Conservation (phyloP, 2,329 filamentous ascomycete genomes). For the Grosmannia penicillata region DNA sequence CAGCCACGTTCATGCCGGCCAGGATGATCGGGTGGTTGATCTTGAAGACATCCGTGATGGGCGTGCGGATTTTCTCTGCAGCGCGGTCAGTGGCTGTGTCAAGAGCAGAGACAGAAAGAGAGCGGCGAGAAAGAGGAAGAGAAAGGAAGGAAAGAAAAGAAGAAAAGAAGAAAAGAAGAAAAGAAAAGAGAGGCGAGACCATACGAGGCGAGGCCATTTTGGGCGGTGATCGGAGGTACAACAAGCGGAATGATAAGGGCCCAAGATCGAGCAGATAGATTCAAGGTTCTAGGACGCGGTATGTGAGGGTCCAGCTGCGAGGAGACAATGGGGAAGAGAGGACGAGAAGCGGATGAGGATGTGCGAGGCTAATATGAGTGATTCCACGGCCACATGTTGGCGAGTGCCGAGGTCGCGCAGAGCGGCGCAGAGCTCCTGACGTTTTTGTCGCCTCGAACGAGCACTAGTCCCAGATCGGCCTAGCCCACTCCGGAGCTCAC, state of each 20-base stretch:
- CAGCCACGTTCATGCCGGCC: conserved; percentile 98
- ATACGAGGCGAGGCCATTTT: background rate
- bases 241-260: background rate
- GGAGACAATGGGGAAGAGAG: background rate
- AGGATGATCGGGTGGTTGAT: conserved; percentile 95
- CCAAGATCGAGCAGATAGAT: no score
- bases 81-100: background rate
- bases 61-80: conserved; percentile 75
- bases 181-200: background rate
- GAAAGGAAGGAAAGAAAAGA: background rate
- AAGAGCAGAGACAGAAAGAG: conserved; percentile 11
- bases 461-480: no score
- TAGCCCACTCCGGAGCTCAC: no score
- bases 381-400: conserved; percentile 10
- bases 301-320: no score
- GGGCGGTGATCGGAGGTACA: no score
- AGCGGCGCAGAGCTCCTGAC: no score
- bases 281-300: no score
- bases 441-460: no score
- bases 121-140: conserved; percentile 3
- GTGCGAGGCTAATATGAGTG: background rate
- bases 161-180: background rate
- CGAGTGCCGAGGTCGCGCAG: conserved; percentile 11
- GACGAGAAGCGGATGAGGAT: background rate
- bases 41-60: conserved; percentile 88